Conservation (phyloP, 106 monocot species). For the Cymbidium sinense region DNA sequence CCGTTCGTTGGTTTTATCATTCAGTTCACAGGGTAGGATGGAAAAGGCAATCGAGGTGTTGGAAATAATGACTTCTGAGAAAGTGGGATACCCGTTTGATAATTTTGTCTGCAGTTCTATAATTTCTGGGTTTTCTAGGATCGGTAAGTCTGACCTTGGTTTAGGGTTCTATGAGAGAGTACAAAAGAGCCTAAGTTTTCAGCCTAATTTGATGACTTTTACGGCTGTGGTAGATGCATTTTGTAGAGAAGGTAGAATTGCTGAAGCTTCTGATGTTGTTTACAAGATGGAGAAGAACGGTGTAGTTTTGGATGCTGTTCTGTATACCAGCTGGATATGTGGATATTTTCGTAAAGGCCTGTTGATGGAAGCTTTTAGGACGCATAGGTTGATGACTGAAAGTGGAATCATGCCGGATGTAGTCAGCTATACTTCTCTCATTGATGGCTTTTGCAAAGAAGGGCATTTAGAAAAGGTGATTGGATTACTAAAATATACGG, state of each 20-base stretch:
- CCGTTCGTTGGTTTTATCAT: slow-evolving; percentile 26
- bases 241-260: slow-evolving; percentile 31
- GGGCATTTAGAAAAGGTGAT: slow-evolving; percentile 64
- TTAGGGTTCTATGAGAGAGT: slow-evolving; percentile 37
- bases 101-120: slow-evolving; percentile 51
- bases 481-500: slow-evolving; percentile 44
- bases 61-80: slow-evolving; percentile 33
- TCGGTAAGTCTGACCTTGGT: slow-evolving; percentile 36
- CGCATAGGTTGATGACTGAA: slow-evolving; percentile 40
- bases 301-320: slow-evolving; percentile 37
- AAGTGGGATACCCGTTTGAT: slow-evolving; percentile 27
- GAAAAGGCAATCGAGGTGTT: slow-evolving; percentile 56
- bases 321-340: slow-evolving; percentile 43
- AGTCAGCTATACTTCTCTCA: slow-evolving; percentile 42
- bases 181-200: slow-evolving; percentile 21
- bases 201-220: slow-evolving; percentile 43
- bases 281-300: slow-evolving; percentile 37
- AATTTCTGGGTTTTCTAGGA: slow-evolving; percentile 49
- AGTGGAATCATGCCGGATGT: slow-evolving; percentile 43
- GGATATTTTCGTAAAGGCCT: slow-evolving; percentile 36
- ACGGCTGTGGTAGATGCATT: slow-evolving; percentile 56
- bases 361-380: slow-evolving; percentile 46
- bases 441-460: slow-evolving; percentile 65
- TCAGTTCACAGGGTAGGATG: slow-evolving; percentile 35
- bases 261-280: slow-evolving; percentile 44